Evolutionary conservation across 2,329 filamentous ascomycete species (phyloP).

Genomic region (Fusarium dimerum): DNA sequence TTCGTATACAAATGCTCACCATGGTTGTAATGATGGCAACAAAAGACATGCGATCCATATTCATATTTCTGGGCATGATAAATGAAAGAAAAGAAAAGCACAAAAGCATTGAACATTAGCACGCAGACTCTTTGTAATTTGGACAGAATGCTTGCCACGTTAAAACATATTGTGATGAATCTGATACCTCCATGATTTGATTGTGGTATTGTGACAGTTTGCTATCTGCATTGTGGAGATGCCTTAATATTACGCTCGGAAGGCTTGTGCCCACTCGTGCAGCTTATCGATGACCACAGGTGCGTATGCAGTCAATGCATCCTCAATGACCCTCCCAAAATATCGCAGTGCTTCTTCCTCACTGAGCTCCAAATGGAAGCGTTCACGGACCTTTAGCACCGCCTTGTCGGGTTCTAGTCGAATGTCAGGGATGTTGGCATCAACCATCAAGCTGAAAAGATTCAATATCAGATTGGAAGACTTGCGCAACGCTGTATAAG

Average conservation of each 20-base stretch:
- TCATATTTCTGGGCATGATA: too few species aligned
- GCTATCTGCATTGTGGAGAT: background rate
- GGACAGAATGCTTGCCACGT: too few species aligned
- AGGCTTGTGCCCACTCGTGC: conserved; percentile 91
- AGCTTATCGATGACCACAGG: conserved; percentile 93
- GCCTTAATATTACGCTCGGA: conserved; percentile 60
- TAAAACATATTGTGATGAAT: too few species aligned
- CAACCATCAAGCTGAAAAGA: conserved; percentile 93
- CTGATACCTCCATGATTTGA: background rate
- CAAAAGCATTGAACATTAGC: too few species aligned
- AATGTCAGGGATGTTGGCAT: conserved; percentile 96
- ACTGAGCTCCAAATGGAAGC: conserved; percentile 86
- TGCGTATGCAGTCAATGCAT: conserved; percentile 85
- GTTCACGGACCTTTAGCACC: conserved; percentile 90
- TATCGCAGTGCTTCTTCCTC: conserved; percentile 91
- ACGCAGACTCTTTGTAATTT: too few species aligned
- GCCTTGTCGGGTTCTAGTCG: conserved; percentile 90
- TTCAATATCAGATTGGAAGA: conserved; percentile 90
- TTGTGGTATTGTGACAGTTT: background rate
- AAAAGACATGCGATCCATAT: too few species aligned
- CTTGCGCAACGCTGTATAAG: conserved; percentile 88
- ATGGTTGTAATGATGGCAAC: too few species aligned
- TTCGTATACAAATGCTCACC: too few species aligned
- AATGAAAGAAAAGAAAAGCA: too few species aligned
- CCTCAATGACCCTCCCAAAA: conserved; percentile 87